Evolutionary conservation across 306 rosid species (phyloP), one percentile per base, ranked within the genome.

Genomic region (Rubus idaeus): DNA sequence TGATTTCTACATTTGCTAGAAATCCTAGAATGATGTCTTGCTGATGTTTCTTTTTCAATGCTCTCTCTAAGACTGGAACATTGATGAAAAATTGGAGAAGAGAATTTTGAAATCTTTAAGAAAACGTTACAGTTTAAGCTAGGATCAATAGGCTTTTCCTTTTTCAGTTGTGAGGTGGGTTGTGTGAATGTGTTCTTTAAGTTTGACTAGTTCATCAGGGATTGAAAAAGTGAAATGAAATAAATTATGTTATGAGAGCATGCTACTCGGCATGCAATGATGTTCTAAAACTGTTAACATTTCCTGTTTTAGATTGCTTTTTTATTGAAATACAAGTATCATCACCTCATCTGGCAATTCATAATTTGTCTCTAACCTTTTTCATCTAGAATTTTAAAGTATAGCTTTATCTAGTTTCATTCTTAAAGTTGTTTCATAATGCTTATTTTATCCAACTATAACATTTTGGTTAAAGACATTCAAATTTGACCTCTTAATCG

Each of bases 1-100:
- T 45, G 7, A 62, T 66, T 39, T 74, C 76, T 65, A 71, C 68
- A 63, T 51, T 16, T 56, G 13, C 21, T 35, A 51, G n/a, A n/a
- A n/a, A n/a, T n/a, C n/a, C n/a, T n/a, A n/a, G 70, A 52, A 37
- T 80, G 76, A 75, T 80, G 53, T 57, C 5, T 30, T 0, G 39
- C 41, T 9, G 60, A 37, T 51, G 21, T 14, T 71, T 30, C 5
- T 49, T 2, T 71, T 11, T 69, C 74, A 5, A 13, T 70, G 58
- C 73, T 61, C 40, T 37, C 42, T 10, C 17, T 26, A 30, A 61
- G 30, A 17, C 66, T 26, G 7, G 47, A 64, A 39, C 69, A 64
- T 64, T 23, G 47, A 17, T 14, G 61, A 37, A 35, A 16, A 35
- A 5, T 4, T 37, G 42, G 21, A 17, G 8, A 16, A 39, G 69